phyloP scores from a whole-genome alignment of 345 rosid species.

The Chamaenerion angustifolium region DNA sequence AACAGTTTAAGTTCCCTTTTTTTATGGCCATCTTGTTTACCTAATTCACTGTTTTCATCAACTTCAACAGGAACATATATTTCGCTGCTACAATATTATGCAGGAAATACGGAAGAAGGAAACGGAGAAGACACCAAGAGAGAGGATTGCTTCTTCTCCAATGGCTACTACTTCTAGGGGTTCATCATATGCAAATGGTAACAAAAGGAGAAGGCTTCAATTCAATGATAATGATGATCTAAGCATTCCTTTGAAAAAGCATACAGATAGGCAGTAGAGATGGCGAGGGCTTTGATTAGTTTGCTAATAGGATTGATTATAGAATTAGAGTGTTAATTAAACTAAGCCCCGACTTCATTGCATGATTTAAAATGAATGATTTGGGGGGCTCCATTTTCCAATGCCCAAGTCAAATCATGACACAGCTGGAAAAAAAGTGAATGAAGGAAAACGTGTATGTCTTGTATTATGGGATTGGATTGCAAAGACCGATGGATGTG shows the following conservation, averaged over 20 bases:
- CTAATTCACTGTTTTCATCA: neutral
- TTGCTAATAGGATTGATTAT: slow-evolving; percentile 13
- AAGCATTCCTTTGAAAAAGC: slow-evolving; percentile 27
- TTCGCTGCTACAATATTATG: slow-evolving; percentile 43
- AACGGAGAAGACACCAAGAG: slow-evolving; percentile 32
- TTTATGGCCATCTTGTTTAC: no score
- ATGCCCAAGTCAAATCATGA: neutral
- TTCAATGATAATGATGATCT: slow-evolving; percentile 21
- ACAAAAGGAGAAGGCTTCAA: slow-evolving; percentile 40
- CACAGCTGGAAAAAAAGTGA: neutral
- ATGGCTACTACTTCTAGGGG: slow-evolving; percentile 13
- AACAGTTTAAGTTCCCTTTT: no score
- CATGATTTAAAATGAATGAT: slow-evolving; percentile 13
- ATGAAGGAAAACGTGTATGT: no score
- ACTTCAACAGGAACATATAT: slow-evolving; percentile 39
- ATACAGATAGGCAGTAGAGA: slow-evolving; percentile 14
- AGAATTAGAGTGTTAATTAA: neutral
- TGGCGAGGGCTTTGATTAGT: neutral
- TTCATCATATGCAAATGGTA: slow-evolving; percentile 22
- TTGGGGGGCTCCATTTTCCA: slow-evolving; percentile 15
- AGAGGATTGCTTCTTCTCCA: slow-evolving; percentile 15
- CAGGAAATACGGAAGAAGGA: slow-evolving; percentile 35
- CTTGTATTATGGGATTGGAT: no score
- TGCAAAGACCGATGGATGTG: no score
- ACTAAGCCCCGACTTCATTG: slow-evolving; percentile 6